Evolutionary conservation across 2,329 filamentous ascomycete genomes (phyloP).

Genomic region (Pseudogymnoascus sp.): DNA sequence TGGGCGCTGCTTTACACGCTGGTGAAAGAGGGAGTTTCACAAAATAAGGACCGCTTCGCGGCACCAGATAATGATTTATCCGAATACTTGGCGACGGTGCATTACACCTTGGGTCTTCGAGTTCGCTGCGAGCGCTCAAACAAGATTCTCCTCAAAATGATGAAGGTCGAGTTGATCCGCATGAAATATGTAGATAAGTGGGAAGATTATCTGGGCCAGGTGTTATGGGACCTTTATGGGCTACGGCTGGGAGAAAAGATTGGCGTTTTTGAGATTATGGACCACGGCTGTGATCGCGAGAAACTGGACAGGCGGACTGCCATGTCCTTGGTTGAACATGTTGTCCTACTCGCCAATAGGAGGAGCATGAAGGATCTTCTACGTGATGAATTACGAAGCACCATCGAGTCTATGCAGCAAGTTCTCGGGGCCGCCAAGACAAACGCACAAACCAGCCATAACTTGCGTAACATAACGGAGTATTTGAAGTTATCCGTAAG

Average conservation of each 20-base stretch:
- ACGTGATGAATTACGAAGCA: conserved; percentile 81
- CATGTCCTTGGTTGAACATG: conserved; percentile 71
- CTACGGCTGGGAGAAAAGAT: conserved; percentile 57
- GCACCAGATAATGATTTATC: conserved; percentile 64
- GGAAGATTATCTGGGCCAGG: conserved; percentile 79
- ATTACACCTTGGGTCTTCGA: conserved; percentile 75
- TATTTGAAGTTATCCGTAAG: conserved; percentile 80
- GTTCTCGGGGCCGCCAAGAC: conserved; percentile 73
- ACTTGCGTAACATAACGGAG: conserved; percentile 71
- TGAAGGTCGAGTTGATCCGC: conserved; percentile 75
- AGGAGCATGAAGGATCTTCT: conserved; percentile 85
- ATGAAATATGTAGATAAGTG: conserved; percentile 70
- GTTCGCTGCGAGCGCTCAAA: conserved; percentile 78
- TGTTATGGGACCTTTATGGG: conserved; percentile 75
- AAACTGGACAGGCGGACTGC: conserved; percentile 74
- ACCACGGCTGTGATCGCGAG: conserved; percentile 73
- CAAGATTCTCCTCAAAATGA: conserved; percentile 80
- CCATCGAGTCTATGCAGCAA: conserved; percentile 89
- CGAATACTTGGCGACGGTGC: conserved; percentile 70
- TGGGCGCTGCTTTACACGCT: conserved; percentile 85
- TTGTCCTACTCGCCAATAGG: conserved; percentile 70
- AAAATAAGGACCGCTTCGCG: conserved; percentile 56
- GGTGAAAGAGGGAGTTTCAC: conserved; percentile 63
- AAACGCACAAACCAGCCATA: conserved; percentile 74
- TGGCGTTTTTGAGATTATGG: conserved; percentile 56